These are phyloP conservation scores for Boletus reticulatus DNA, from an alignment of 768 basidiomycete genomes.

Conservation along the genomic window DNA sequence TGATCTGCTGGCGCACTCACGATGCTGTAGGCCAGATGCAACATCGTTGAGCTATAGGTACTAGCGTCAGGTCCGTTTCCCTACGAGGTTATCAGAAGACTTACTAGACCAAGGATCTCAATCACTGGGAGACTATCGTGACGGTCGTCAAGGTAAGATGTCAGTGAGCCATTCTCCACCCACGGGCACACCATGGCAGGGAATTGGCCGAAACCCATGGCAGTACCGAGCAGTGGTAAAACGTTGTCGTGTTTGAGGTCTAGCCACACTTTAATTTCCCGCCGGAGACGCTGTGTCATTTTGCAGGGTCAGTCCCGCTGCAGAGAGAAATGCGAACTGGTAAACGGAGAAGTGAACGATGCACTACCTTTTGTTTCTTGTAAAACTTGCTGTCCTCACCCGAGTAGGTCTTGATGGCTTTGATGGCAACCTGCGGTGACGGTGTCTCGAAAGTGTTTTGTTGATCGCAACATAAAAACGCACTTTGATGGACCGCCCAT, in stretches of 20 bases:
- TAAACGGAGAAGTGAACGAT: too few relatives aligned
- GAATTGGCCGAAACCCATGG: too few relatives aligned
- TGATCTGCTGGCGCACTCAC: background rate
- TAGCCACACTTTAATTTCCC: too few relatives aligned
- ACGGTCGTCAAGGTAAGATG: slow-evolving; percentile 15
- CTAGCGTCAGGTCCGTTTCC: background rate
- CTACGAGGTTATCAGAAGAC: background rate
- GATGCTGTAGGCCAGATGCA: slow-evolving; percentile 11
- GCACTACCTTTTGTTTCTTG: background rate
- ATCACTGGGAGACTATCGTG: background rate
- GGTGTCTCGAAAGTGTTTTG: background rate
- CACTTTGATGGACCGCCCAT: too few relatives aligned
- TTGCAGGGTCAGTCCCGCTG: background rate
- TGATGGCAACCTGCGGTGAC: background rate
- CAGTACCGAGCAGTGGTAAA: too few relatives aligned
- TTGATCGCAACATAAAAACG: too few relatives aligned
- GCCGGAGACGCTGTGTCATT: slow-evolving; percentile 16
- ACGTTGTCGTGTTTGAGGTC: too few relatives aligned
- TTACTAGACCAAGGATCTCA: background rate
- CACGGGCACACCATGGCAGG: too few relatives aligned
- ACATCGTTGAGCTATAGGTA: slow-evolving; percentile 8
- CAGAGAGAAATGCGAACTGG: background rate
- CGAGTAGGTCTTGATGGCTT: background rate
- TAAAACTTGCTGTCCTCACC: background rate
- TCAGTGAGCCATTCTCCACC: background rate